Evolutionary conservation across 306 rosid genomes (phyloP).

Genomic region (Purshia tridentata): DNA sequence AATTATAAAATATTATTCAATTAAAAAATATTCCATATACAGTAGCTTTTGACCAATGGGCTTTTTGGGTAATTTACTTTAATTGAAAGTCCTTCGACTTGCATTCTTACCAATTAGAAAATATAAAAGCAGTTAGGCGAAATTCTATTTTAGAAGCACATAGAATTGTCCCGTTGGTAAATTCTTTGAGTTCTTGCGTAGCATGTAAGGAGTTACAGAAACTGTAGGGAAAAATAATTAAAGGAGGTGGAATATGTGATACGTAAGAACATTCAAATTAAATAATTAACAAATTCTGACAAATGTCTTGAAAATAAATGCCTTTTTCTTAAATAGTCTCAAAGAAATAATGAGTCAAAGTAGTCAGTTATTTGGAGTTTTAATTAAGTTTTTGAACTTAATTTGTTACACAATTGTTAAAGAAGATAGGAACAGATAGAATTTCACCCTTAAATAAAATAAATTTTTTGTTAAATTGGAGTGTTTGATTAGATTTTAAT

Average conservation of each 20-base stretch:
- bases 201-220: neutral
- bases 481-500: too few relatives aligned
- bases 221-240: neutral
- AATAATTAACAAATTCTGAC: neutral
- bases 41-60: neutral
- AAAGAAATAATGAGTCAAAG: neutral
- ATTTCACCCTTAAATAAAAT: too few relatives aligned
- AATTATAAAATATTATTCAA: neutral
- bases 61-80: neutral
- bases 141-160: neutral
- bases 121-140: too few relatives aligned
- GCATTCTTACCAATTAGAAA: too few relatives aligned
- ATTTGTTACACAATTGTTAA: neutral
- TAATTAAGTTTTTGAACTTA: slow-evolving; percentile 1
- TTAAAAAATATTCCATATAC: neutral
- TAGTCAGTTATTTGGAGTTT: slow-evolving; percentile 1
- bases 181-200: too few relatives aligned
- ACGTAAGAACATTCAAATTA: neutral
- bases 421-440: too few relatives aligned
- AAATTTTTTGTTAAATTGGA: too few relatives aligned
- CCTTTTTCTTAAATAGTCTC: neutral
- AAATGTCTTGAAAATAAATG: neutral
- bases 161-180: too few relatives aligned
- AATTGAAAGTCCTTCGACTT: neutral
- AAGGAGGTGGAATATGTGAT: neutral